Conservation (phyloP, 768 basidiomycete genomes). For the Amanita inopinata region DNA sequence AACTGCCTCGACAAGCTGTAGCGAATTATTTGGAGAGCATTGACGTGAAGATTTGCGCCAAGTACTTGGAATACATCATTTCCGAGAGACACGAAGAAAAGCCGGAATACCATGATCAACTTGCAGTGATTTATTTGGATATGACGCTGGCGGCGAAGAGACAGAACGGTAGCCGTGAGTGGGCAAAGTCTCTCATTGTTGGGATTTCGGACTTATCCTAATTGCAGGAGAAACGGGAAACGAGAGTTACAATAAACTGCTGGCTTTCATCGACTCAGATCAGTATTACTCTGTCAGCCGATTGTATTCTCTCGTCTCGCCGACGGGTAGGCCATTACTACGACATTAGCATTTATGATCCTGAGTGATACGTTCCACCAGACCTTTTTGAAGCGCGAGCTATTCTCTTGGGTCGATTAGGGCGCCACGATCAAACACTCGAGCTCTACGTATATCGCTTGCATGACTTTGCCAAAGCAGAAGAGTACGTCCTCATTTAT, state of each 20-base stretch:
- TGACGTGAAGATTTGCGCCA: conserved; percentile 55
- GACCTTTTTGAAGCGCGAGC: conserved; percentile 90
- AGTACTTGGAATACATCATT: conserved; percentile 83
- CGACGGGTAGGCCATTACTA: conserved; percentile 55
- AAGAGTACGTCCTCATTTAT: conserved; percentile 37
- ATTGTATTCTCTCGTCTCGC: conserved; percentile 70
- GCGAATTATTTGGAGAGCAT: conserved; percentile 71
- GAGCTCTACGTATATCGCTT: conserved; percentile 89
- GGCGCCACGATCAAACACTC: conserved; percentile 89
- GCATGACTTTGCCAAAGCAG: conserved; percentile 77
- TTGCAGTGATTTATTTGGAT: conserved; percentile 79
- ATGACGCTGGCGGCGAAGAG: conserved; percentile 53
- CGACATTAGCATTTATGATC: neutral
- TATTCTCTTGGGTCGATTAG: conserved; percentile 80
- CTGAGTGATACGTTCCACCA: too few relatives aligned
- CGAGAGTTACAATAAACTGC: conserved; percentile 56
- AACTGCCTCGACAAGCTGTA: conserved; percentile 71
- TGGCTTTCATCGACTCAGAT: conserved; percentile 69
- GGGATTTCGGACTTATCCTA: conserved; percentile 1
- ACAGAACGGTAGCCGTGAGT: conserved; percentile 47
- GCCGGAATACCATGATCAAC: conserved; percentile 72
- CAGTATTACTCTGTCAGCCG: conserved; percentile 66
- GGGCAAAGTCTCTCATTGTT: neutral
- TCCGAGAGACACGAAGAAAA: conserved; percentile 59
- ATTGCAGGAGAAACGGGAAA: conserved; percentile 31